Evolutionary conservation across 2,329 filamentous ascomycete genomes (phyloP).

Genomic region (Penicillium brasilianum): DNA sequence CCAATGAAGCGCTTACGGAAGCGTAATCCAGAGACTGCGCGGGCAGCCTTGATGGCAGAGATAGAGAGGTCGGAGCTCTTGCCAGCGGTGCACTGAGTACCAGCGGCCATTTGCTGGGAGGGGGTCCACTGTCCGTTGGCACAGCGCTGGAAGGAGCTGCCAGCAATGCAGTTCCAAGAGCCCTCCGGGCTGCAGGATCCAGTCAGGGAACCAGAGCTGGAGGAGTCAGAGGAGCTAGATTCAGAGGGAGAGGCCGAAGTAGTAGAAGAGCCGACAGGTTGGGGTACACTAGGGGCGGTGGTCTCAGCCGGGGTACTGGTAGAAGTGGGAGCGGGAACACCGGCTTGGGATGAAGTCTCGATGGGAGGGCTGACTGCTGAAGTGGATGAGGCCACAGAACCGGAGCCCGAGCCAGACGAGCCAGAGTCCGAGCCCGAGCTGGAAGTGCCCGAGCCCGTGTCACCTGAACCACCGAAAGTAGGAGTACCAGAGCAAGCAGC

Average conservation of each 20-base stretch:
- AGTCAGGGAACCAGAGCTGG: slow-evolving; percentile 44
- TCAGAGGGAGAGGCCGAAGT: slow-evolving; percentile 11
- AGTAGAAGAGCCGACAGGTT: slow-evolving; percentile 4
- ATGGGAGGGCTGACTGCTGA: not conserved
- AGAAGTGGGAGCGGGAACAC: not conserved
- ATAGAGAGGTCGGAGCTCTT: slow-evolving; percentile 34
- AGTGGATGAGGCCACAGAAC: slow-evolving; percentile 10
- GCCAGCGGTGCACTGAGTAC: slow-evolving; percentile 58
- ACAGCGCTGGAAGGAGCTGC: slow-evolving; percentile 65
- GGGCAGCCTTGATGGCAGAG: slow-evolving; percentile 31
- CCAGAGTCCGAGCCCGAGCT: slow-evolving; percentile 34
- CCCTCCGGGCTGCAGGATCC: slow-evolving; percentile 60
- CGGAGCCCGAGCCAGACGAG: slow-evolving; percentile 24
- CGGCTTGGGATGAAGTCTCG: slow-evolving; percentile 1
- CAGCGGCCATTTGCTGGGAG: slow-evolving; percentile 56
- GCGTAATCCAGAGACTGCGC: slow-evolving; percentile 35
- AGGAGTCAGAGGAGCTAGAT: slow-evolving; percentile 27
- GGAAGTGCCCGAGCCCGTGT: slow-evolving; percentile 32
- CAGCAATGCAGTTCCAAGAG: slow-evolving; percentile 63
- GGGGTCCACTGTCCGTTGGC: slow-evolving; percentile 63
- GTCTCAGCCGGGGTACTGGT: slow-evolving; percentile 3
- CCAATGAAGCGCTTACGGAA: slow-evolving; percentile 34
- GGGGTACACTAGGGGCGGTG: slow-evolving; percentile 6
- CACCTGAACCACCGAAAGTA: slow-evolving; percentile 41
- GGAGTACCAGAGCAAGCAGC: slow-evolving; percentile 38